Base-by-base conservation (phyloP, 176 grass and related monocot species). In the Elaeis guineensis region DNA sequence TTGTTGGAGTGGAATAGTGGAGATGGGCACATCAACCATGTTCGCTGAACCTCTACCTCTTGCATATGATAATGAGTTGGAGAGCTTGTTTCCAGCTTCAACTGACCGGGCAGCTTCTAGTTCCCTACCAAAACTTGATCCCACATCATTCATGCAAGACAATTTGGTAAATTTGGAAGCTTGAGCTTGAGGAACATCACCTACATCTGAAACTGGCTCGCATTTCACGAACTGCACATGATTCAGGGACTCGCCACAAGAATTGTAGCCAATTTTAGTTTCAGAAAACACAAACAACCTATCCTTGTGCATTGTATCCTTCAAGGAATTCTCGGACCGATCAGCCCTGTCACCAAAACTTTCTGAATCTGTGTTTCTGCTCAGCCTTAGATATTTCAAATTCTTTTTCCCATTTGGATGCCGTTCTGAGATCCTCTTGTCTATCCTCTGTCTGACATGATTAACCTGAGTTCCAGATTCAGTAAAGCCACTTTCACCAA, bases 71-170 rank as follows among this genome's bases (percentile, higher is more conserved):
- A 3, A 44, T 44, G 75, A 64, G 49, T 79, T 44, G 35, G 35
- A 44, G 2, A 44, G 35, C 9, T 75, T 78, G 58, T 79, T 89
- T 64, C 72, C 62, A 62, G 75, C 74, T 65, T 78, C 78, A 59
- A 62, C 74, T 58, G 78, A 82, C 23, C 69, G 63, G 39, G 20
- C 3, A 14, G 65, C 58, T 57, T 81, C 75, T 55, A 63, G 52
- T 17, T 72, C 69, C 21, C 4, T 25, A 60, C 19, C 52, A 62
- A 28, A 62, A 44, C 51, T 70, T 61, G 73, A 50, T 71, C 66
- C 57, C 52, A 54, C 55, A 16, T 29, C 52, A 30, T 22, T 48
- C 15, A 62, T 73, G 50, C 53, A 51, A 72, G 49, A 50, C 56
- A 73, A 69, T 51, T 32, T 30, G 26, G 51, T 21, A 65, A 44